phyloP scores from a whole-genome alignment of 768 basidiomycete species.

The Asterophora parasitica region DNA sequence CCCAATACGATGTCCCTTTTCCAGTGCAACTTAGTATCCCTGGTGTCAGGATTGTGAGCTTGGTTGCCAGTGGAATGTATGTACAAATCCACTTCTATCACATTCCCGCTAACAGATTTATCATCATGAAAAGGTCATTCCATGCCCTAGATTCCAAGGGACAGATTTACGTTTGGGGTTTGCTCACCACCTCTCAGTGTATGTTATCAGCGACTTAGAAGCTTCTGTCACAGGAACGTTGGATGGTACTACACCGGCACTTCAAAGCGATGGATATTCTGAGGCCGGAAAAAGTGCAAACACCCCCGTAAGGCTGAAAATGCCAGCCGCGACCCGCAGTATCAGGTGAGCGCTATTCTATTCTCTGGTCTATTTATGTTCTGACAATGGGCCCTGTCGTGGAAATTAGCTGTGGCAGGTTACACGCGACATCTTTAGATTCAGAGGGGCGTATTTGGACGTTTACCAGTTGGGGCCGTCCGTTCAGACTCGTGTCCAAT shows the following conservation, averaged over 20 bases:
- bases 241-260: constrained; percentile 37
- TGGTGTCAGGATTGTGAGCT: constrained; percentile 58
- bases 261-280: constrained; percentile 53
- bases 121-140: constrained; percentile 58
- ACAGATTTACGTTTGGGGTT: constrained; percentile 78
- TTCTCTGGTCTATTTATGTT: neutral
- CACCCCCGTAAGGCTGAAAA: constrained; percentile 51
- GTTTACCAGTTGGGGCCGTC: constrained; percentile 74
- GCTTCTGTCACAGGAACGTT: constrained; percentile 47
- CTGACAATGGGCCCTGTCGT: constrained; percentile 5
- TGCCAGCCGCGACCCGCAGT: constrained; percentile 55
- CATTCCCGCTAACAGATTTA: constrained; percentile 1
- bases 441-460: constrained; percentile 60
- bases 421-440: constrained; percentile 68
- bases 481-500: constrained; percentile 54
- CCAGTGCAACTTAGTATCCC: constrained; percentile 62
- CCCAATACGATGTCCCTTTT: constrained; percentile 44
- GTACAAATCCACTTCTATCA: constrained; percentile 19
- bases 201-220: constrained; percentile 5
- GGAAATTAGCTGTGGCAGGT: constrained; percentile 62
- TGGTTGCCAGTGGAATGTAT: constrained; percentile 82
- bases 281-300: constrained; percentile 43
- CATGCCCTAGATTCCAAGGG: constrained; percentile 80
- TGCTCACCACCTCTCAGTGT: constrained; percentile 10
- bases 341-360: constrained; percentile 48